Base-by-base conservation (phyloP, 2,329 filamentous ascomycete genomes). In the Diplodia mutila region DNA sequence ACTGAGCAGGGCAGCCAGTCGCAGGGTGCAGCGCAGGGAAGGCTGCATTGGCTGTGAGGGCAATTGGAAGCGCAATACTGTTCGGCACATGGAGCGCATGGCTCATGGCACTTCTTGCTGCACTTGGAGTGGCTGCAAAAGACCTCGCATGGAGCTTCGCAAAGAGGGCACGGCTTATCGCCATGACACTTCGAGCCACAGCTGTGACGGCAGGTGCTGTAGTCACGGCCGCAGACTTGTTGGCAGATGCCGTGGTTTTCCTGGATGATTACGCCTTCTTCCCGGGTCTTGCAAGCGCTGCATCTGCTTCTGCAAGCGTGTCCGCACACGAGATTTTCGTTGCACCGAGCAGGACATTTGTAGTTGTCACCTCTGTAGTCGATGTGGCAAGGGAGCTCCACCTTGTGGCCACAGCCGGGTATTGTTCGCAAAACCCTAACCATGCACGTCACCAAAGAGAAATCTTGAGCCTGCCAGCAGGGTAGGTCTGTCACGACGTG, bases 11-110 rank as follows among this genome's bases (percentile, higher is more conserved):
- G 90, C 0, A 91, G 73, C 77, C 87, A 85, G 70, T 90, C 81
- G 73, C 90, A 93, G 0, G 90, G 89, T 0, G 85, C 89, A 0
- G 88, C 87, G 69, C 90, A 92, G 21, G 86, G 86, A 81, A 87
- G 82, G 0, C 74, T 72, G 69, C 83, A 85, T 54, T 71, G 25
- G 72, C 78, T 42, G 71, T 91, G 89, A 11, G 81, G 80, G 69
- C 88, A 91, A 3, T 72, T 72, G 39, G 85, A 89, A 0, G 80
- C 75, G 70, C 89, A 91, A 1, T 74, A 70, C 25, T 42, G 21
- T 69, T 87, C 85, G 0, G 85, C 84, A 71, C 89, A 91, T 0
- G 88, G 89, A 2, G 79, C 74, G 71, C 89, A 91, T 1, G 87
- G 84, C 71, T 91, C 85, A 29, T 80, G 75, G 72, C 89, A 92